Conservation (phyloP, 2,329 filamentous ascomycete genomes). For the Colletotrichum filicis region DNA sequence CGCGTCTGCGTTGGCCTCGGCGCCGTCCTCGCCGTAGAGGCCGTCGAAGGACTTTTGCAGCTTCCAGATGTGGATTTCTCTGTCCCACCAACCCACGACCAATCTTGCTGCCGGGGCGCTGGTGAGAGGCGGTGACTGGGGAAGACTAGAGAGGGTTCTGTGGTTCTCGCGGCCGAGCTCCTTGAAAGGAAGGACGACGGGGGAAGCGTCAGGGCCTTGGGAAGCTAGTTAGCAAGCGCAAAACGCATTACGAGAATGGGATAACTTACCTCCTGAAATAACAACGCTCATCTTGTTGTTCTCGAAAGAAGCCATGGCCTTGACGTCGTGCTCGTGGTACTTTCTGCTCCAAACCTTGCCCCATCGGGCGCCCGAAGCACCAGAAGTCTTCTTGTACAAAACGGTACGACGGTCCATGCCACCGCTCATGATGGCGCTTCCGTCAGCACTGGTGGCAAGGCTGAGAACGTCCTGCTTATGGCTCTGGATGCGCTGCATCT, state of each 20-base stretch:
- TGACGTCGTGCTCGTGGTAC: slow-evolving; percentile 95
- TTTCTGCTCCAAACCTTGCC: slow-evolving; percentile 85
- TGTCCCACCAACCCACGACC: slow-evolving; percentile 92
- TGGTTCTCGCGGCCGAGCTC: slow-evolving; percentile 85
- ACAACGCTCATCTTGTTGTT: slow-evolving; percentile 84
- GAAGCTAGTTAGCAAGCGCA: background rate
- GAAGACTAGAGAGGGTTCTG: slow-evolving; percentile 83
- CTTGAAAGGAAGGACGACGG: slow-evolving; percentile 81
- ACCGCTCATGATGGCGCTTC: slow-evolving; percentile 84
- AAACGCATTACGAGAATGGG: background rate
- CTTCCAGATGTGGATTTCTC: slow-evolving; percentile 86
- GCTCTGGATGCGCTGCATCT: slow-evolving; percentile 84
- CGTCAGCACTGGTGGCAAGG: slow-evolving; percentile 83
- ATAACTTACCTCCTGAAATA: slow-evolving; percentile 83
- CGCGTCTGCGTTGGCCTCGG: slow-evolving; percentile 45
- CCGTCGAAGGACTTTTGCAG: slow-evolving; percentile 58
- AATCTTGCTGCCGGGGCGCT: slow-evolving; percentile 80
- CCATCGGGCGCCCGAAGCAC: slow-evolving; percentile 74
- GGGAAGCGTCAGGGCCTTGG: slow-evolving; percentile 84
- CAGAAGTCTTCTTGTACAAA: slow-evolving; percentile 76
- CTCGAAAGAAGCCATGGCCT: slow-evolving; percentile 92
- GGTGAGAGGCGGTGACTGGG: slow-evolving; percentile 78
- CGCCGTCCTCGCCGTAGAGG: slow-evolving; percentile 54
- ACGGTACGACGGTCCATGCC: slow-evolving; percentile 92
- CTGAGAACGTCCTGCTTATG: slow-evolving; percentile 93